A percentile compares a stretch with the other conserved stretches of the same genome.
Evolutionary conservation across 495 filamentous ascomycete species (phyloP).

Genomic region (Aspergillus sclerotiicarbonarius): DNA sequence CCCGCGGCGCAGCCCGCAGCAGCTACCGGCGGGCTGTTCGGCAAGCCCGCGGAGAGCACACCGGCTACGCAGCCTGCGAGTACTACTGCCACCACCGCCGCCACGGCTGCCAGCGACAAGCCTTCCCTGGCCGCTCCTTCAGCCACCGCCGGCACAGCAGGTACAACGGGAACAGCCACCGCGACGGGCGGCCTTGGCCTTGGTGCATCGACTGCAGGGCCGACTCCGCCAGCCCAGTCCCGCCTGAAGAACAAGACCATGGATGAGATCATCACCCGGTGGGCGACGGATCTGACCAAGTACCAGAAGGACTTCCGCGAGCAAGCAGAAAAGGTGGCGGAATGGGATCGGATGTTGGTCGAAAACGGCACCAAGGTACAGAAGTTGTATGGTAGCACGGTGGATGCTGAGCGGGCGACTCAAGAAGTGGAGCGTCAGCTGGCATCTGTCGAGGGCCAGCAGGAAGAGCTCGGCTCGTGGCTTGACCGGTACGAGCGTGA

Average conservation of each 20-base stretch:
- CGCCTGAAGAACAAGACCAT: slow-evolving; percentile 97
- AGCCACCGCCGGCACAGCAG: slow-evolving; percentile 20
- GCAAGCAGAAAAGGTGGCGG: slow-evolving; percentile 79
- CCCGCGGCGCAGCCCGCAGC: slow-evolving; percentile 25
- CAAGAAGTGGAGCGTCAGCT: slow-evolving; percentile 90
- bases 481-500: slow-evolving; percentile 88
- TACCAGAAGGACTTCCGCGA: slow-evolving; percentile 94
- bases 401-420: slow-evolving; percentile 87
- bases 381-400: slow-evolving; percentile 80
- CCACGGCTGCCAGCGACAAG: slow-evolving; percentile 15
- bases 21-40: slow-evolving; percentile 27
- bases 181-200: slow-evolving; percentile 39
- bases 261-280: slow-evolving; percentile 98
- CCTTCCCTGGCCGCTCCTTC: slow-evolving; percentile 19
- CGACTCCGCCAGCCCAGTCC: slow-evolving; percentile 71
- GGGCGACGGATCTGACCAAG: slow-evolving; percentile 90
- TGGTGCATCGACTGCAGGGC: slow-evolving; percentile 72
- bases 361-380: slow-evolving; percentile 90
- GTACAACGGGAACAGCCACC: slow-evolving; percentile 22
- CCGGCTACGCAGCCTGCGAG: slow-evolving; percentile 28
- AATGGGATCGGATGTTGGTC: slow-evolving; percentile 89
- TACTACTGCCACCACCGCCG: slow-evolving; percentile 17
- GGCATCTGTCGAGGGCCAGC: slow-evolving; percentile 80
- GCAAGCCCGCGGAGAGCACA: slow-evolving; percentile 25
- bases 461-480: slow-evolving; percentile 80